Evolutionary conservation across 768 basidiomycete species (phyloP), one percentile per base, ranked within the genome.

Genomic region (Serpula lacrymans): DNA sequence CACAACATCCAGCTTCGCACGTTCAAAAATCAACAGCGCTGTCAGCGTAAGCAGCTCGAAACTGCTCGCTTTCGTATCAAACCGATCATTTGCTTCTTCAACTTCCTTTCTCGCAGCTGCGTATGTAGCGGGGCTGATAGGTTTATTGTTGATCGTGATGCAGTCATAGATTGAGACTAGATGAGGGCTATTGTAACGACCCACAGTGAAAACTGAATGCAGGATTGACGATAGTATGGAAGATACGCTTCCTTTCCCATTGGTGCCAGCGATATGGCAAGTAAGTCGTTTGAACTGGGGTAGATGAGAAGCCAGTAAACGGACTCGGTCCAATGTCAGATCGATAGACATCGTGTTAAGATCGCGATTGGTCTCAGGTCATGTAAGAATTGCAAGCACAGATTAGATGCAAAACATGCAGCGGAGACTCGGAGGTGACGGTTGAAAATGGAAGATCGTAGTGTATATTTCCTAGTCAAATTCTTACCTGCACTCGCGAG

Each of bases 181-280:
- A 59, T 98, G 95, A 0, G 96, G 96, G 47, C 82, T 88, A 60
- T 94, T 98, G 74, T 89, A 98, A 25, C 86, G 74, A 6, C 91
- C 96, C 9, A 88, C 71, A 16, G 67, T 67, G 38, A 86, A 68
- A 0, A 69, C 62, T 5, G 82, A 72, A 4, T 58, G 55, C 6
- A 97, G 65, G 51, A 90, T 85, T 30, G 89, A 89, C 0, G 88
- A 78, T 9, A 96, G 60, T 25, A 92, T 69, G 5, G 84, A 83
- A 1, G 91, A 82, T 10, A 95, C 90, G 50, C 89, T 94, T 25
- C 96, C 96, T 62, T 98, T 99, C 7, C 95, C 95, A 63, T 99
- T 98, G 0, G 96, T 99, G 0, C 96, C 96, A 6, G 92, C 82
- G 42, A 98, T 75, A 55, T 99, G 96, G 25, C 88, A 70, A 1